These are phyloP conservation scores for Ganoderma lingzhi DNA, from an alignment of 1,284 basidiomycete species.

Conservation along the genomic window DNA sequence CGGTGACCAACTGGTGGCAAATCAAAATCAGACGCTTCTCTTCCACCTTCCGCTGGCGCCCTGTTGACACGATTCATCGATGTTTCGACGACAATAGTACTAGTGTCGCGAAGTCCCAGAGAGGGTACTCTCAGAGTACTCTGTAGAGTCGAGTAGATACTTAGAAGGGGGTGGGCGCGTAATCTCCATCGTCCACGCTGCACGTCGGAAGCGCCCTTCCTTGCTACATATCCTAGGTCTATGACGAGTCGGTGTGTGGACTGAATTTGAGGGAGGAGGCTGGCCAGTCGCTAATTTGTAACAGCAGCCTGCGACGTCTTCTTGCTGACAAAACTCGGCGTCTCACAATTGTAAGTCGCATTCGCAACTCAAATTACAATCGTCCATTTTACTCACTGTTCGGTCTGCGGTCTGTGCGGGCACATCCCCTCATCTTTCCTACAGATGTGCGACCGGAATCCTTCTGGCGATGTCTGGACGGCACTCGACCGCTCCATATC, in stretches of 20 bases:
- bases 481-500: conserved; percentile 10
- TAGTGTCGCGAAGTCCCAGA: too few relatives aligned
- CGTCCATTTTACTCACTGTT: background rate
- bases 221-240: too few relatives aligned
- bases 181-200: too few relatives aligned
- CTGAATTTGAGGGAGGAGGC: background rate
- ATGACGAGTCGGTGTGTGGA: background rate
- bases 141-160: too few relatives aligned
- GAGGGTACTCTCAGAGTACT: too few relatives aligned
- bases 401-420: background rate
- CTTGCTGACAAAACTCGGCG: background rate
- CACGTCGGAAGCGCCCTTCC: too few relatives aligned
- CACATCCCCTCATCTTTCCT: background rate
- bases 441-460: background rate
- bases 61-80: too few relatives aligned
- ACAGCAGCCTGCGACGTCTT: conserved; percentile 23
- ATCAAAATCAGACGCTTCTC: too few relatives aligned
- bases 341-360: background rate
- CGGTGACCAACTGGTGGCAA: too few relatives aligned
- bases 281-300: background rate
- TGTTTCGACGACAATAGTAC: too few relatives aligned
- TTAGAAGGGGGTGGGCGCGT: too few relatives aligned
- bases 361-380: background rate
- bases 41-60: too few relatives aligned
- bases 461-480: conserved; percentile 1